Base-by-base conservation (phyloP, 805 yeast species). In the Wickerhamiella brachini region DNA sequence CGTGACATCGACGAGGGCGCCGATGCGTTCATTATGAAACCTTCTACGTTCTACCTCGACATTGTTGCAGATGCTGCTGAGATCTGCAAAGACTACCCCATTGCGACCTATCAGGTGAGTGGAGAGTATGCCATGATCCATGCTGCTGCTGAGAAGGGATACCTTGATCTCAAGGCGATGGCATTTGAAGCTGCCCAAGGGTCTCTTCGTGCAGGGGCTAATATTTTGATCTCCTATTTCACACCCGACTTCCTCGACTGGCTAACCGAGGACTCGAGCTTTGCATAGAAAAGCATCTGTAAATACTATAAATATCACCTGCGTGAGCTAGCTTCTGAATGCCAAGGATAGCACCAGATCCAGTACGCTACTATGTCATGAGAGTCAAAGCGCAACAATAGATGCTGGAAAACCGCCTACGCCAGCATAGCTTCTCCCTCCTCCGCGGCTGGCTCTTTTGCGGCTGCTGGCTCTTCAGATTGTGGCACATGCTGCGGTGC, bases 121-220 rank as follows among this genome's bases (percentile, higher is more conserved):
- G 98, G 98, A 42, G 98, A 93, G 69, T 93, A 78, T 63, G 97
- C 97, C 31, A 93, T 93, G 98, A 68, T 93, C 56, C 95, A 89
- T 64, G 98, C 98, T 7, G 97, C 96, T 49, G 97, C 97, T 29
- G 97, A 88, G 62, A 88, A 88, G 73, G 95, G 95, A 39, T 76
- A 89, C 54, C 85, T 83, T 54, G 97, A 90, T 66, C 75, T 93
- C 67, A 83, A 85, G 68, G 68, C 79, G 52, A 68, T 80, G 74
- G 78, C 75, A 0, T 85, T 84, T 61, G 98, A 93, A 70, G 71
- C 93, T 47, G 95, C 93, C 60, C 75, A 85, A 55, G 97, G 98
- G 1, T 82, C 85, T 62, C 74, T 90, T 54, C 79, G 98, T 67
- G 98, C 98, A 0, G 98, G 98, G 53, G 97, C 97, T 15, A 79